Evolutionary conservation across 345 rosid species (phyloP), one percentile per base, ranked within the genome.

Genomic region (Viola odorata): DNA sequence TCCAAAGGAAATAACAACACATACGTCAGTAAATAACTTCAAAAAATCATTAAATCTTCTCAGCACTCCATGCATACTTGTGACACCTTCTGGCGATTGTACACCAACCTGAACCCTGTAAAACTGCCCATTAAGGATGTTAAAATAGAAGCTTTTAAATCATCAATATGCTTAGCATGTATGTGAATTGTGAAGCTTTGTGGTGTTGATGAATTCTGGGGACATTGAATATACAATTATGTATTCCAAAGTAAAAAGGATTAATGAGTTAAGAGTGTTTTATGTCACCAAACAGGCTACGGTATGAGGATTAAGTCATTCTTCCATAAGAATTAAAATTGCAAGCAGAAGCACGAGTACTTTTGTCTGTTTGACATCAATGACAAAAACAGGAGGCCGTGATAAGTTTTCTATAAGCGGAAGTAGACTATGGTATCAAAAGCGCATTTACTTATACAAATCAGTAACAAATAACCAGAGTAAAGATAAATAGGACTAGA

Each of bases 31-130:
- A 73, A 78, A 90, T 74, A 94, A 82, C 83, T 80, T 90, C 67
- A 90, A 64, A 73, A 94, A 90, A 68, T 94, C 91, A 81, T 88
- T 94, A 78, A 94, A 94, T 80, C 99, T 85, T 84, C 97, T 82
- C 78, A 88, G 73, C 15, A 88, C 86, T 57, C 75, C 91, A 58
- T 79, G 84, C 41, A 74, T 77, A 23, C 81, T 75, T 39, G 96
- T 90, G 62, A 81, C 64, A 60, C 97, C 99, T 70, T 86, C 95
- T 32, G 92, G 96, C 17, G 99, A 88, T 73, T 94, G 97, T 48
- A 94, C 3, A 63, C 97, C 89, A 63, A 90, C 73, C 83, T 94
- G 96, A 70, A 90, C 89, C 96, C 99, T 90, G 87, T 94, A 94
- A 86, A 90, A 94, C 99, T 94, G 99, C 61, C 78, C 78, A 73